Conservation (phyloP, 2,329 filamentous ascomycete species). For the Rosellinia necatrix region DNA sequence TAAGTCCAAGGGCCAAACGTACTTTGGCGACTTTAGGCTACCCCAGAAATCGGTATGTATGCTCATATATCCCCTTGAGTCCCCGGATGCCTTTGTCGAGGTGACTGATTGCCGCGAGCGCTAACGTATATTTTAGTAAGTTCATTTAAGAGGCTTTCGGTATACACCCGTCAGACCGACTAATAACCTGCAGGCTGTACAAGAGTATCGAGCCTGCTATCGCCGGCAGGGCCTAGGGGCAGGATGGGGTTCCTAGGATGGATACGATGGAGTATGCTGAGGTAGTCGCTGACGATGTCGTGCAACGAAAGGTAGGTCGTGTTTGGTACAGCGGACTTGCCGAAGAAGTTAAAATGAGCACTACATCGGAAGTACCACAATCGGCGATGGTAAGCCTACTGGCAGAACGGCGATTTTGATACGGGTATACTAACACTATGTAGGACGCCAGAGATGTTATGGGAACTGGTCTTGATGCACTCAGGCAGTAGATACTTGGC, state of each 20-base stretch:
- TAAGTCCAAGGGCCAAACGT: slow-evolving; percentile 35
- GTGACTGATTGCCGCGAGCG: background rate
- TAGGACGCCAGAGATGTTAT: slow-evolving; percentile 31
- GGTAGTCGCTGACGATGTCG: slow-evolving; percentile 29
- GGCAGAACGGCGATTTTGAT: background rate
- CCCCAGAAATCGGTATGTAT: slow-evolving; percentile 25
- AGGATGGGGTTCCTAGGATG: slow-evolving; percentile 30
- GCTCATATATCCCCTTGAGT: background rate
- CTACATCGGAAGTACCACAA: slow-evolving; percentile 30
- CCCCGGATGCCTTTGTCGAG: too few relatives aligned
- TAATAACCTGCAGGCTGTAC: slow-evolving; percentile 23
- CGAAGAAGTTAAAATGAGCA: slow-evolving; percentile 29
- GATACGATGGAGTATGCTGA: slow-evolving; percentile 33
- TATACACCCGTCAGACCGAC: background rate
- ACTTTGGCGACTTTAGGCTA: slow-evolving; percentile 36
- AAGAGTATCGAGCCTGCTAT: slow-evolving; percentile 32
- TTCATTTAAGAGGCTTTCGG: background rate
- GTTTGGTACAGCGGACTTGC: slow-evolving; percentile 34
- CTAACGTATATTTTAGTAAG: slow-evolving; percentile 13
- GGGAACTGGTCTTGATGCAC: slow-evolving; percentile 33
- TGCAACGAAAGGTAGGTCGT: slow-evolving; percentile 25
- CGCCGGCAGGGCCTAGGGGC: slow-evolving; percentile 32
- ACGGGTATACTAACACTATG: slow-evolving; percentile 18
- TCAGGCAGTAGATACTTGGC: background rate
- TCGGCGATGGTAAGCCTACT: slow-evolving; percentile 26